phyloP scores from a whole-genome alignment of 208 protist species.

The Acanthamoeba royreba region DNA sequence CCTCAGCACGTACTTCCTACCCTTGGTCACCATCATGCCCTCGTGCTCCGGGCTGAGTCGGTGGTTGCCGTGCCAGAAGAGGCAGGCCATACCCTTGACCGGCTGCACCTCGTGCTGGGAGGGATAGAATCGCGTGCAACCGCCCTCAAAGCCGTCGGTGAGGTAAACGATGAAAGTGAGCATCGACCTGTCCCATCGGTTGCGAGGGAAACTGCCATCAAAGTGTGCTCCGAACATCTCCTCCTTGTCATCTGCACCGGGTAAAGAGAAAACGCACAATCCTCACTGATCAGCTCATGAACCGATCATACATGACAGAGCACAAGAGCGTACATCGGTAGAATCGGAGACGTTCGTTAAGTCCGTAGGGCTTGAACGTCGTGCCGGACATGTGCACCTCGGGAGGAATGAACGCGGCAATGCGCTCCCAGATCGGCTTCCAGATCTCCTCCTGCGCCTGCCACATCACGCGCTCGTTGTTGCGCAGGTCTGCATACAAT shows the following conservation, averaged over 20 bases:
- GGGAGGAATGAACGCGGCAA: background rate
- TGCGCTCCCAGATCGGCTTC: constrained; percentile 17
- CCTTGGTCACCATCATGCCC: background rate
- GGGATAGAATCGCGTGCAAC: constrained; percentile 25
- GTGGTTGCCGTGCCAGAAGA: background rate
- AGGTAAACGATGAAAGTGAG: constrained; percentile 48
- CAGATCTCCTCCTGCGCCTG: background rate
- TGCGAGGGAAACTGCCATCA: background rate
- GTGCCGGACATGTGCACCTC: background rate
- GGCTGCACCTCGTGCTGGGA: background rate
- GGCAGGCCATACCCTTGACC: constrained; percentile 4
- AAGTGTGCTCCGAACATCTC: constrained; percentile 19
- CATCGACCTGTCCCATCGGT: background rate
- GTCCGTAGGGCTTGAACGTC: background rate
- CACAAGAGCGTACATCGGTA: constrained; percentile 26
- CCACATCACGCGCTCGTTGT: constrained; percentile 47
- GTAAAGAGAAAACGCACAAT: background rate
- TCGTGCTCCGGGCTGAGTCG: background rate
- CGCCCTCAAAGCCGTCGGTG: constrained; percentile 21
- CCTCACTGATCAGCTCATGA: background rate
- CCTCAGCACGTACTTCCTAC: constrained; percentile 30
- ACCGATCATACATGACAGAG: background rate
- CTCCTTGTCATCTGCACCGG: background rate
- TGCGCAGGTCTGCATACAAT: background rate
- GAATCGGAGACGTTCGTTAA: constrained; percentile 47